Evolutionary conservation across 306 rosid species (phyloP).

Genomic region (Echinosophora koreensis): DNA sequence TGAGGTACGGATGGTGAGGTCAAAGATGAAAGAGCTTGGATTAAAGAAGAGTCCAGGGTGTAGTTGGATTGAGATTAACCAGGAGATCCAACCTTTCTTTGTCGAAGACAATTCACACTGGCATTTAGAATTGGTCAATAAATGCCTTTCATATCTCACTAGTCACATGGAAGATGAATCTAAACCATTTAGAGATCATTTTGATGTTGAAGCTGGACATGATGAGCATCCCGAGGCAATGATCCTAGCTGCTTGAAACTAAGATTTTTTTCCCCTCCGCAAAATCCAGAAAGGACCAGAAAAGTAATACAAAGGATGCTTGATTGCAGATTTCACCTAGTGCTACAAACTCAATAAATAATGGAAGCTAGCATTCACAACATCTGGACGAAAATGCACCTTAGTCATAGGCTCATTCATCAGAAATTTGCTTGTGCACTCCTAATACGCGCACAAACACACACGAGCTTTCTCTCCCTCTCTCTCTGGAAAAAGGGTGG

Average conservation of each 20-base stretch:
- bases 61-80: constrained; percentile 84
- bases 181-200: constrained; percentile 36
- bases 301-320: neutral
- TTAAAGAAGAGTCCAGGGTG: constrained; percentile 82
- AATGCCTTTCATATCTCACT: constrained; percentile 64
- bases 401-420: neutral
- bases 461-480: too few species aligned
- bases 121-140: constrained; percentile 58
- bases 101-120: constrained; percentile 68
- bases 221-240: neutral
- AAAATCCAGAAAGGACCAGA: neutral
- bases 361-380: neutral
- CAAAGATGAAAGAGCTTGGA: constrained; percentile 75
- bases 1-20: constrained; percentile 68
- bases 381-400: neutral
- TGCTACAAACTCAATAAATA: neutral
- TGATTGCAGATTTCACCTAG: neutral
- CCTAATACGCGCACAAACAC: too few species aligned
- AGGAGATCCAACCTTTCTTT: constrained; percentile 70
- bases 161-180: constrained; percentile 68
- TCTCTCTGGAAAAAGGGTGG: too few species aligned
- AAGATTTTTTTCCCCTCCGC: neutral
- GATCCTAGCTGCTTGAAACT: neutral
- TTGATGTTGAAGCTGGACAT: constrained; percentile 38
- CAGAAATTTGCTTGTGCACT: neutral